Evolutionary conservation across 768 basidiomycete species (phyloP), one percentile per base, ranked within the genome.

Genomic region (Sporobolomyces pararoseus): DNA sequence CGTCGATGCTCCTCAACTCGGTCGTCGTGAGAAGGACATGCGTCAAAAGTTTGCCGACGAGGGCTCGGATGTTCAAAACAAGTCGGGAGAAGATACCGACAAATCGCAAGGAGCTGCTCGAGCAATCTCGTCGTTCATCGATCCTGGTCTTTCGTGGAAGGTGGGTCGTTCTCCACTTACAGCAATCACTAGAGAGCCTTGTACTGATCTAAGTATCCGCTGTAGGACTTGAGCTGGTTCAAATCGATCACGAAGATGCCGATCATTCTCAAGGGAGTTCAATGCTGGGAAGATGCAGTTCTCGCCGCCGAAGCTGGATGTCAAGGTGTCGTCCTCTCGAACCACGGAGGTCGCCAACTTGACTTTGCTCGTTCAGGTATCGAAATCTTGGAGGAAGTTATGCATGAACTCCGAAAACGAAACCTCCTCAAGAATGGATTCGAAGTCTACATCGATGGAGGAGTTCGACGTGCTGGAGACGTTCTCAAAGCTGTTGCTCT

Each of bases 51-150:
- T 97, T 70, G 90, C 89, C 46, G 91, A 89, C 3, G 88, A 87
- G 31, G 87, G 86, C 4, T 81, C 83, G 19, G 77, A 82, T 46
- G 83, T 82, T 12, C 85, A 84, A 77, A 35, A 49, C 25, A 80
- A 80, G 17, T 79, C 82, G 21, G 79, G 79, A 35, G 82, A 83
- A 42, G 81, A 80, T 34, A 85, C 93, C 51, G 87, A 93, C 76
- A 85, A 89, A 50, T 87, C 89, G 61, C 90, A 96, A 78, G 95
- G 95, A 39, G 94, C 91, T 13, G 93, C 96, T 7, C 82, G 92
- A 68, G 95, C 95, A 17, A 98, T 98, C 77, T 80, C 93, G 86
- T 89, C 90, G 1, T 99, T 99, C 80, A 98, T 98, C 73, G 96
- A 99, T 78, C 92, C 95, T 0, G 84, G 87, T 3, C 81, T 97